Percentiles rank a stretch among this genome's conserved stretches.
Conservation (phyloP, 2,329 filamentous ascomycete species). For the Cladorrhinum sp. region DNA sequence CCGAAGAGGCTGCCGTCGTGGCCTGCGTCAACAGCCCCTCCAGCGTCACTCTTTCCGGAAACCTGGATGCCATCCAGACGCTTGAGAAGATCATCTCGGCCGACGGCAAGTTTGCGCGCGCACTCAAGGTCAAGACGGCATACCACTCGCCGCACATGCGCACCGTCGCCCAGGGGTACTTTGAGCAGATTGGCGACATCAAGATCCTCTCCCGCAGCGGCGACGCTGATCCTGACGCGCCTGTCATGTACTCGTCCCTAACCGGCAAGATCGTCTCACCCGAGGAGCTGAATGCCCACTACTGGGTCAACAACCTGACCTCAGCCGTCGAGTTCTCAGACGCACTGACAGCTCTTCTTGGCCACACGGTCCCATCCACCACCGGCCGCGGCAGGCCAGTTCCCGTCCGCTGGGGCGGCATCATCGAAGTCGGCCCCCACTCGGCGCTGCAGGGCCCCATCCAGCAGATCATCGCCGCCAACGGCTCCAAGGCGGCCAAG, state of each 20-base stretch:
- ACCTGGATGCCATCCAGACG: slow-evolving; percentile 30
- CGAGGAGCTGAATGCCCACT: slow-evolving; percentile 19
- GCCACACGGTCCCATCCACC: neutral
- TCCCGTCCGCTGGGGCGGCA: slow-evolving; percentile 2
- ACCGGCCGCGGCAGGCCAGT: slow-evolving; percentile 30
- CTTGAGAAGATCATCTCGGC: slow-evolving; percentile 18
- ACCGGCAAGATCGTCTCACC: neutral
- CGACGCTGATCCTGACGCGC: slow-evolving; percentile 3
- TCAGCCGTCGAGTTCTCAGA: slow-evolving; percentile 33
- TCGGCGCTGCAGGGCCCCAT: slow-evolving; percentile 40
- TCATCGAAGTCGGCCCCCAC: slow-evolving; percentile 36
- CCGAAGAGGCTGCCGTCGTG: slow-evolving; percentile 11
- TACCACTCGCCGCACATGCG: slow-evolving; percentile 25
- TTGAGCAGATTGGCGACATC: slow-evolving; percentile 20
- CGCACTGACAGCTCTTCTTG: slow-evolving; percentile 25
- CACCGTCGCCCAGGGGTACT: slow-evolving; percentile 24
- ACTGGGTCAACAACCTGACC: slow-evolving; percentile 37
- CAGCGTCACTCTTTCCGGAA: slow-evolving; percentile 29
- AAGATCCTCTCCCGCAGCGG: neutral
- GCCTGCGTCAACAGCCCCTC: slow-evolving; percentile 27
- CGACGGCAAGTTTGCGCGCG: slow-evolving; percentile 17
- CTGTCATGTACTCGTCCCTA: slow-evolving; percentile 25
- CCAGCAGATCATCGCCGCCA: neutral
- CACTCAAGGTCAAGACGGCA: slow-evolving; percentile 34
- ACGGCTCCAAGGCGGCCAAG: neutral